These are phyloP conservation scores for Kluyveromyces lactis DNA, from an alignment of 805 yeast species.

Conservation along the genomic window DNA sequence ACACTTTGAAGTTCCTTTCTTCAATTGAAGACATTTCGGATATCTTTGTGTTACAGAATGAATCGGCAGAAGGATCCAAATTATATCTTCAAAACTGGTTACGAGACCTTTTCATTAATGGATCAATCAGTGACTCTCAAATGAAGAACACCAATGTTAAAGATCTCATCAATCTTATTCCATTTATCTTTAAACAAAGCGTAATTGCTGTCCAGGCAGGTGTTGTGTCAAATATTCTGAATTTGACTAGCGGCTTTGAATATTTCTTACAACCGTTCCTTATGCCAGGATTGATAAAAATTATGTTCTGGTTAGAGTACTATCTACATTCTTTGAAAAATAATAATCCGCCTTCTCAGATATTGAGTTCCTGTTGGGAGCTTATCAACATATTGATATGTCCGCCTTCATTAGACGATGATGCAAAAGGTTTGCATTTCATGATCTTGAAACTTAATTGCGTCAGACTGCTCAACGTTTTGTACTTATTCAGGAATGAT, in stretches of 20 bases:
- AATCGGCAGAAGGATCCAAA: conserved; percentile 20
- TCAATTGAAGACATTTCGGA: conserved; percentile 19
- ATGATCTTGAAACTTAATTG: conserved; percentile 30
- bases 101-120: conserved; percentile 68
- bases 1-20: conserved; percentile 24
- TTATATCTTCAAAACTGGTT: conserved; percentile 62
- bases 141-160: conserved; percentile 57
- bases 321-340: conserved; percentile 30
- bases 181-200: conserved; percentile 67
- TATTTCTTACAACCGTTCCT: conserved; percentile 78
- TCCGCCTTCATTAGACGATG: conserved; percentile 38
- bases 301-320: conserved; percentile 41
- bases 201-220: conserved; percentile 45
- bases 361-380: conserved; percentile 30
- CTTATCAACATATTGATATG: conserved; percentile 34
- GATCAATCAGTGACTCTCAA: conserved; percentile 79
- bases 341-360: conserved; percentile 17
- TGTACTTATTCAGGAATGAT: conserved; percentile 16
- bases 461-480: conserved; percentile 16
- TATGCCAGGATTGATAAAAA: conserved; percentile 46
- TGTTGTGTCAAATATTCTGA: conserved; percentile 48
- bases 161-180: conserved; percentile 62
- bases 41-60: conserved; percentile 17
- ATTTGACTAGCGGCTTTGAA: conserved; percentile 71
- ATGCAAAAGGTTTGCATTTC: conserved; percentile 37